phyloP scores from a whole-genome alignment of 2,329 filamentous ascomycete species.

The Lachnellula cervina region DNA sequence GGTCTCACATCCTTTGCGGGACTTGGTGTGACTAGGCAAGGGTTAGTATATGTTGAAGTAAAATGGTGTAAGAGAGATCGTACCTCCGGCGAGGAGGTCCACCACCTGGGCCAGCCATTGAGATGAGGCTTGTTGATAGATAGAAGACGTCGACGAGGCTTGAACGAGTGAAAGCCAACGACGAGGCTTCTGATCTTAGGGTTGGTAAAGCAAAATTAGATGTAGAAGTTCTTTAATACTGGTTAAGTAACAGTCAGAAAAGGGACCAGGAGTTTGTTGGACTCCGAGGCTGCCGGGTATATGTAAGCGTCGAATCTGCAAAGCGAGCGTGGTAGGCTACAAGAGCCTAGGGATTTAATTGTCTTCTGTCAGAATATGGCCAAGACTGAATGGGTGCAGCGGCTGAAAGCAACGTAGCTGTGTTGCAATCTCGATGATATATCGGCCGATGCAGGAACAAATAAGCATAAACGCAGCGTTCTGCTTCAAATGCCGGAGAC shows the following conservation, averaged over 20 bases:
- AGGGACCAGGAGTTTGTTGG: slow-evolving; percentile 16
- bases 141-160: slow-evolving; percentile 35
- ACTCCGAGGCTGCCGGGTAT: slow-evolving; percentile 26
- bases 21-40: slow-evolving; percentile 83
- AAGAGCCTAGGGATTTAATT: slow-evolving; percentile 12
- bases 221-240: slow-evolving; percentile 3
- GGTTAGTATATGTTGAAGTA: slow-evolving; percentile 15
- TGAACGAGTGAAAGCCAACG: slow-evolving; percentile 34
- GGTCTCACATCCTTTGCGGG: slow-evolving; percentile 94
- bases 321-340: slow-evolving; percentile 30
- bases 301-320: slow-evolving; percentile 22
- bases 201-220: slow-evolving; percentile 11
- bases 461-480: slow-evolving; percentile 23
- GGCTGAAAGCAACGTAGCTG: slow-evolving; percentile 29
- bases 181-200: slow-evolving; percentile 22
- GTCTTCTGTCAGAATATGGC: slow-evolving; percentile 16
- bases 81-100: slow-evolving; percentile 75
- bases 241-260: slow-evolving; percentile 14
- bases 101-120: slow-evolving; percentile 91
- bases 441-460: slow-evolving; percentile 13
- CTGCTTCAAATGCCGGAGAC: slow-evolving; percentile 1
- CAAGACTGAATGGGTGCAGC: slow-evolving; percentile 20
- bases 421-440: slow-evolving; percentile 15
- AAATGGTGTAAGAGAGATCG: slow-evolving; percentile 23
- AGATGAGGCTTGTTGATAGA: slow-evolving; percentile 27